These are phyloP conservation scores for Phytophthora meadii DNA, from an alignment of 352 stramenopile genomes.

Conservation along the genomic window DNA sequence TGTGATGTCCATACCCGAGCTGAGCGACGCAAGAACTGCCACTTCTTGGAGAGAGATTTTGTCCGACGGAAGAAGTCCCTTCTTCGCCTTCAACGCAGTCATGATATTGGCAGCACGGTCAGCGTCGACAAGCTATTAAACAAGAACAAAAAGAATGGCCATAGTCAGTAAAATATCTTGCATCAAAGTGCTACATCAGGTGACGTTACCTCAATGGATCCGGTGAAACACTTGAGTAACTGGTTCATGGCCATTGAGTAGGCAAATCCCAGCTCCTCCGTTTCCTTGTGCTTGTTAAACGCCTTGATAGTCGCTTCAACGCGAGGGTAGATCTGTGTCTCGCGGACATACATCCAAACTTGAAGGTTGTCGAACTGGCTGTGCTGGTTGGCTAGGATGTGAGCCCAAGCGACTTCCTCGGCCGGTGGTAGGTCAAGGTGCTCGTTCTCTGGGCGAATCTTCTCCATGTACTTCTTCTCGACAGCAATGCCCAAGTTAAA, in stretches of 20 bases:
- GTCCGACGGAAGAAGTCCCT: slow-evolving; percentile 32
- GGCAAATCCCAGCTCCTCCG: slow-evolving; percentile 78
- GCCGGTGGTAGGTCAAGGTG: slow-evolving; percentile 48
- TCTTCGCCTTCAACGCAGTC: slow-evolving; percentile 37
- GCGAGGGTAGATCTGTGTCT: slow-evolving; percentile 82
- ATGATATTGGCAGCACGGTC: slow-evolving; percentile 53
- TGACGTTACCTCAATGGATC: slow-evolving; percentile 71
- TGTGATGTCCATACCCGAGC: slow-evolving; percentile 63
- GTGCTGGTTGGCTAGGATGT: slow-evolving; percentile 86
- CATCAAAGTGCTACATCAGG: not conserved
- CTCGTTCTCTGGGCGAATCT: slow-evolving; percentile 51
- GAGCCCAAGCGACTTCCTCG: slow-evolving; percentile 79
- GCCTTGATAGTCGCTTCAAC: slow-evolving; percentile 67
- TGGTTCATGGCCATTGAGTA: slow-evolving; percentile 84
- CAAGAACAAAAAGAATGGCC: slow-evolving; percentile 1
- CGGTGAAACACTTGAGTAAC: slow-evolving; percentile 83
- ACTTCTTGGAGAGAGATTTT: slow-evolving; percentile 57
- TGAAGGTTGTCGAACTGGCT: slow-evolving; percentile 86
- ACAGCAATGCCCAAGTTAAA: slow-evolving; percentile 86
- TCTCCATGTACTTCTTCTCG: slow-evolving; percentile 84
- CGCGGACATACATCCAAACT: slow-evolving; percentile 82
- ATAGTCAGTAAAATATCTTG: slow-evolving; percentile 10
- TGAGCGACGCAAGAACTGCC: slow-evolving; percentile 58
- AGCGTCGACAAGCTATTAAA: slow-evolving; percentile 56
- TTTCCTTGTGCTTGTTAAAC: slow-evolving; percentile 64